phyloP scores from a whole-genome alignment of 129 eudicot genomes.

The Tagetes erecta region DNA sequence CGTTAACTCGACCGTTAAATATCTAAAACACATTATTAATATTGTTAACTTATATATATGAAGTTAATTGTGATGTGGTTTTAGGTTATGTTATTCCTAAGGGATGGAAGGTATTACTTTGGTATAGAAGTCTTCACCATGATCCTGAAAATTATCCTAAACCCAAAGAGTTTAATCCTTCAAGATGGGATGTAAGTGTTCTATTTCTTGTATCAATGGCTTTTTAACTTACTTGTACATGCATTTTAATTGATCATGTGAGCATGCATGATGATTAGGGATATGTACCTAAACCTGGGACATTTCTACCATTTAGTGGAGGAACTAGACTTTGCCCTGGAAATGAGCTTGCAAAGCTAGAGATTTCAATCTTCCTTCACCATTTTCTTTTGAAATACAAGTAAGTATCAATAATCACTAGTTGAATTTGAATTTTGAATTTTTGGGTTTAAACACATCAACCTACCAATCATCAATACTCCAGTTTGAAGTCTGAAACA shows the following conservation, averaged over 20 bases:
- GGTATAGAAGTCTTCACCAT: conserved; percentile 74
- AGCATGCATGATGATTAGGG: conserved; percentile 39
- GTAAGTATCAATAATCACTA: conserved; percentile 39
- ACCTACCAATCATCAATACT: background rate
- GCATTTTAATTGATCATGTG: conserved; percentile 4
- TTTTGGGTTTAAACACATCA: background rate
- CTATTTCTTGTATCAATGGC: background rate
- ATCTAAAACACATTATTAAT: background rate
- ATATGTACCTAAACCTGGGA: conserved; percentile 63
- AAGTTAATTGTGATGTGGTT: background rate
- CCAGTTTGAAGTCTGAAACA: too few species aligned
- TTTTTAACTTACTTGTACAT: background rate
- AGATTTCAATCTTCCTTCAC: conserved; percentile 79
- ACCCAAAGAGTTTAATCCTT: conserved; percentile 70
- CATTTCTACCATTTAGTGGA: conserved; percentile 85
- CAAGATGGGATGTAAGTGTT: conserved; percentile 85
- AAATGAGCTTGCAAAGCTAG: conserved; percentile 91
- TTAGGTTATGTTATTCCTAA: conserved; percentile 78
- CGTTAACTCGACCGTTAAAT: background rate
- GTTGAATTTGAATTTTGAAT: background rate
- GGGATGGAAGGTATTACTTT: conserved; percentile 84
- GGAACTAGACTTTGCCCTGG: conserved; percentile 95
- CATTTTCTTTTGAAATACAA: conserved; percentile 69
- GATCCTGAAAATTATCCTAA: conserved; percentile 55
- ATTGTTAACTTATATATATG: background rate